Percentiles rank a stretch among this genome's conserved stretches.
Conservation (phyloP, 164 flowering plant species). For the Kalanchoe fedtschenkoi region DNA sequence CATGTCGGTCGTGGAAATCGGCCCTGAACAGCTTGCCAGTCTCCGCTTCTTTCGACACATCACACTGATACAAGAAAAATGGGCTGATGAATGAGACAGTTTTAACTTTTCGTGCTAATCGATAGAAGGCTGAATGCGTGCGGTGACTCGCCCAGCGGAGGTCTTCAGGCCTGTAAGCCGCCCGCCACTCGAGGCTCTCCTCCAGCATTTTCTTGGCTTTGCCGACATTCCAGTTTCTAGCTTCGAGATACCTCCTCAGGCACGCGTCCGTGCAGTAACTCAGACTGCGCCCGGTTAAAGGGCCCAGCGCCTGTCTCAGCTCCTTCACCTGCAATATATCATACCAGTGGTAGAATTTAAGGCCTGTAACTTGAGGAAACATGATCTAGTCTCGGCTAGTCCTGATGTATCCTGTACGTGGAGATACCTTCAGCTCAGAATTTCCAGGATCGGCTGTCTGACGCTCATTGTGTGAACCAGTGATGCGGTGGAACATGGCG, state of each 20-base stretch:
- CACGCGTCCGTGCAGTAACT: slow-evolving; percentile 71
- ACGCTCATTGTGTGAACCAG: slow-evolving; percentile 23
- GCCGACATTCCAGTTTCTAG: slow-evolving; percentile 83
- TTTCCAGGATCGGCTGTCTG: slow-evolving; percentile 30
- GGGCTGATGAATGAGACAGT: too few species aligned
- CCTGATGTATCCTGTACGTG: too few species aligned
- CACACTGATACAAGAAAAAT: slow-evolving; percentile 45
- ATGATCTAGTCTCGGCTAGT: too few species aligned
- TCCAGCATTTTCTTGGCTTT: slow-evolving; percentile 90
- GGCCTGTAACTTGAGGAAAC: not conserved
- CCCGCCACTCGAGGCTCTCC: slow-evolving; percentile 86
- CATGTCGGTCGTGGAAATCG: slow-evolving; percentile 60
- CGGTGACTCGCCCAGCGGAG: slow-evolving; percentile 89
- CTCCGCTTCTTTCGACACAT: slow-evolving; percentile 79
- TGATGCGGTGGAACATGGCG: slow-evolving; percentile 46
- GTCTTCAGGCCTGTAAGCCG: slow-evolving; percentile 81
- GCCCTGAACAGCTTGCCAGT: slow-evolving; percentile 85
- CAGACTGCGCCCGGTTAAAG: slow-evolving; percentile 46
- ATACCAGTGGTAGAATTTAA: not conserved
- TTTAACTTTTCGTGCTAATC: too few species aligned
- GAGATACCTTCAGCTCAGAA: slow-evolving; percentile 42
- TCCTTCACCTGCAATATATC: slow-evolving; percentile 69
- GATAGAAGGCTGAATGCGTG: not conserved
- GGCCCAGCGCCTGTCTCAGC: slow-evolving; percentile 64
- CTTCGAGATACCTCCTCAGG: slow-evolving; percentile 75